phyloP scores from a whole-genome alignment of 2,329 filamentous ascomycete genomes.

The Sclerotinia spermophila region DNA sequence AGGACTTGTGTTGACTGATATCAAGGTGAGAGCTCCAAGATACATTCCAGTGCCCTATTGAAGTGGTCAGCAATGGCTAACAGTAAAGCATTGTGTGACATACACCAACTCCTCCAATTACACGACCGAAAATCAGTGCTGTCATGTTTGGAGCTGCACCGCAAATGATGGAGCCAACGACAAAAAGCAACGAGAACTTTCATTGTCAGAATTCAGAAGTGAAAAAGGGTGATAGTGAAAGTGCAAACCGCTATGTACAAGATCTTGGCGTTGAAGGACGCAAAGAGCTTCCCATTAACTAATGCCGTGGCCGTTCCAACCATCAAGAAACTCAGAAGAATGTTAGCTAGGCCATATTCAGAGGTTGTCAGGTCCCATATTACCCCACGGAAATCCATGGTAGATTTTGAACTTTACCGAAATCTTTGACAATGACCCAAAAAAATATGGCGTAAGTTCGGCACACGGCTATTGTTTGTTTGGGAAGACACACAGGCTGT shows the following conservation, averaged over 20 bases:
- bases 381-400: constrained; percentile 13
- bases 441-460: background rate
- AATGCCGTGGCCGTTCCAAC: background rate
- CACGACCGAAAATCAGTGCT: constrained; percentile 48
- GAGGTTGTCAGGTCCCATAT: background rate
- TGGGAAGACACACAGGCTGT: background rate
- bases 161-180: constrained; percentile 38
- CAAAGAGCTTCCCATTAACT: constrained; percentile 29
- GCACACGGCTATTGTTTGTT: background rate
- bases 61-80: background rate
- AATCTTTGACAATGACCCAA: background rate
- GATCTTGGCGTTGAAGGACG: constrained; percentile 37
- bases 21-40: constrained; percentile 45
- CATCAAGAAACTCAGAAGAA: background rate
- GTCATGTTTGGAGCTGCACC: constrained; percentile 39
- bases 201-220: background rate
- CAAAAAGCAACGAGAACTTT: constrained; percentile 27
- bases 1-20: constrained; percentile 40
- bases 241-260: constrained; percentile 32
- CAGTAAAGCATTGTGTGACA: background rate
- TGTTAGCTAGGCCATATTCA: background rate
- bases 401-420: background rate
- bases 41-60: constrained; percentile 43
- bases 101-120: constrained; percentile 42
- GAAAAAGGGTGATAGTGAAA: constrained; percentile 19